Base-by-base conservation (phyloP, 495 filamentous ascomycete species). In the Astrothelium subdiscretum region DNA sequence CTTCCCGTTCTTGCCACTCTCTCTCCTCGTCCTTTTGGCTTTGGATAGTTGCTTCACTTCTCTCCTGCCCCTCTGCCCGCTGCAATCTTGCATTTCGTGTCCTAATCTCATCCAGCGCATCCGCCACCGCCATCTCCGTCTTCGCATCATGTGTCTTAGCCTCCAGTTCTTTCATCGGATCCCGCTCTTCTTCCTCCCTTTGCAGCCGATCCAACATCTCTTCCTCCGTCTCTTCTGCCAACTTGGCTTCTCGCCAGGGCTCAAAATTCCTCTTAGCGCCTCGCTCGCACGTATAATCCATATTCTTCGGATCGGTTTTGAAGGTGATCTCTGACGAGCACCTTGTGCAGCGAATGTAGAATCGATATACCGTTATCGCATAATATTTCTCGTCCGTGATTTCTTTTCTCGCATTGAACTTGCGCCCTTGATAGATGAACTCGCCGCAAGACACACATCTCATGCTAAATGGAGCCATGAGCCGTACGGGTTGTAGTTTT, bases 401-500 rank as follows among this genome's bases (percentile, higher is more conserved):
- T 69, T 97, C 90, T 67, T 99, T 99, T 58, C 91, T 85, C 2
- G 94, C 92, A 74, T 97, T 98, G 81, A 96, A 97, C 69, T 97
- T 97, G 57, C 92, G 86, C 1, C 92, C 92, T 66, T 90, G 89
- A 79, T 97, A 96, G 72, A 98, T 97, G 80, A 89, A 97, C 78
- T 97, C 92, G 70, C 90, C 92, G 74, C 92, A 97, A 59, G 84
- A 78, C 20, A 82, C 86, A 73, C 95, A 97, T 74, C 89, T 90
- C 88, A 99, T 95, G 29, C 85, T 80, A 72, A 97, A 99, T 63
- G 95, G 95, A 0, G 94, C 91, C 90, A 97, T 97, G 22, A 99
- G 79, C n/a, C 95, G 89, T 54, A 97, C 91, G 3, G 87, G 90
- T 69, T 92, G 88, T 22, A 90, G 82, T 65, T 92, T 92, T 3